These are phyloP conservation scores for Nicotiana attenuata DNA, from an alignment of 257 asterid genomes.

Conservation along the genomic window DNA sequence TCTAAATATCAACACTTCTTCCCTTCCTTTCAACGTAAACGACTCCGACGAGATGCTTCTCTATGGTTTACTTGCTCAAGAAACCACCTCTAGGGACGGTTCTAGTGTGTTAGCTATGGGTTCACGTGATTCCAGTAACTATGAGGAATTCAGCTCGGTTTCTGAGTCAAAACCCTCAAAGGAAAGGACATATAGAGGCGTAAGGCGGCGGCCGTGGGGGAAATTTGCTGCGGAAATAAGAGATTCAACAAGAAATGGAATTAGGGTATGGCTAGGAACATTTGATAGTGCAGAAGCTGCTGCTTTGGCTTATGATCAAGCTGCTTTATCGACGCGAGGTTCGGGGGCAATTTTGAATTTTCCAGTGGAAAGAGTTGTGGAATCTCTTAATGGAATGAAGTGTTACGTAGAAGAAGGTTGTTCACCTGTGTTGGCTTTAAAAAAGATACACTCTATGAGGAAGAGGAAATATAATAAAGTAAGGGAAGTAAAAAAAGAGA, in stretches of 20 bases:
- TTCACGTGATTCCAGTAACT: neutral
- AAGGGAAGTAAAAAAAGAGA: constrained; percentile 20
- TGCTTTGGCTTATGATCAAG: no score
- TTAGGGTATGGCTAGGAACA: no score
- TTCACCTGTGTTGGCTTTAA: constrained; percentile 77
- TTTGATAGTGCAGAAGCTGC: no score
- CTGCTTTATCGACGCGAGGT: constrained; percentile 59
- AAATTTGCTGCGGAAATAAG: no score
- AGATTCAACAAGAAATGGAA: no score
- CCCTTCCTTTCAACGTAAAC: constrained; percentile 42
- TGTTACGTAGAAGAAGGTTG: constrained; percentile 30
- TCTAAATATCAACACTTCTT: constrained; percentile 5
- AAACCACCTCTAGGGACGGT: constrained; percentile 23
- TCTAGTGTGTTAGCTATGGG: constrained; percentile 13
- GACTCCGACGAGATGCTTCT: constrained; percentile 50
- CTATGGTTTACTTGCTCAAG: constrained; percentile 29
- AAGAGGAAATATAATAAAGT: constrained; percentile 14
- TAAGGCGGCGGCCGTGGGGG: no score
- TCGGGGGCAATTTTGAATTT: constrained; percentile 53
- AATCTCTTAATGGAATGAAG: constrained; percentile 52
- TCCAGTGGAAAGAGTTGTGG: constrained; percentile 55
- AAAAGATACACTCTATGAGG: constrained; percentile 60
- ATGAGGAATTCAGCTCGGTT: constrained; percentile 37
- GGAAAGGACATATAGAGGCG: constrained; percentile 40
- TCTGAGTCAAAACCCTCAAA: constrained; percentile 6